Base-by-base conservation (phyloP, 192 early-diverging fungal species). In the Phlyctochytrium planicorne region DNA sequence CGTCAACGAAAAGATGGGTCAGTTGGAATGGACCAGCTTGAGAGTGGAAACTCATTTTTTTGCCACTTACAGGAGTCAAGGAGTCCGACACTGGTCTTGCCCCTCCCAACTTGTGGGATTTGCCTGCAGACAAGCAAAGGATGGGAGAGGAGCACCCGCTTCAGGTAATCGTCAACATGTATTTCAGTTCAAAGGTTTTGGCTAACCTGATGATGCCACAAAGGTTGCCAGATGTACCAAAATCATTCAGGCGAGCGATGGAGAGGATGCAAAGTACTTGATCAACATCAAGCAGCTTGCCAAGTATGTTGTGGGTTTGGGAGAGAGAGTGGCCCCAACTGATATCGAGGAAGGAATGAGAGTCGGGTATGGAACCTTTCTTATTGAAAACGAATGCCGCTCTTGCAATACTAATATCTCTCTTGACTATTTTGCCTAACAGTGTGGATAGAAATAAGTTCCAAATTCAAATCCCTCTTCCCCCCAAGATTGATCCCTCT, bases 301-400 rank as follows among this genome's bases (percentile, higher is more conserved):
- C 60, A 99, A 99, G 76, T 99, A 96, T 82, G 97, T 99, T 10
- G 97, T 99, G 31, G 95, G 91, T 4, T 80, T 99, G 36, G 96
- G 94, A 10, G 91, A 97, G 76, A 88, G 92, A 29, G 97, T 98
- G 24, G 93, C 97, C 6, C 96, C 97, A 27, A 99, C 97, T 0
- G 97, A 99, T 82, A 94, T 99, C 78, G 97, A 99, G 61, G 97
- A 99, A 74, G 94, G 96, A 59, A 99, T 98, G 92, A 91, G 96
- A 60, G 94, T 98, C 35, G 95, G 92, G 91, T 93, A 83, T 69
- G 74, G 71, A 61, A n/a, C n/a, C n/a, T n/a, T n/a, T n/a, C n/a
- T 17, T 29, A 16, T 24, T 59, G 10, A 25, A 25, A 29, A 12
- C 12, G 56, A 25, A 25, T 29, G 17, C n/a, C n/a, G n/a, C n/a